phyloP scores from a whole-genome alignment of 306 rosid species.

The Mucuna pruriens region DNA sequence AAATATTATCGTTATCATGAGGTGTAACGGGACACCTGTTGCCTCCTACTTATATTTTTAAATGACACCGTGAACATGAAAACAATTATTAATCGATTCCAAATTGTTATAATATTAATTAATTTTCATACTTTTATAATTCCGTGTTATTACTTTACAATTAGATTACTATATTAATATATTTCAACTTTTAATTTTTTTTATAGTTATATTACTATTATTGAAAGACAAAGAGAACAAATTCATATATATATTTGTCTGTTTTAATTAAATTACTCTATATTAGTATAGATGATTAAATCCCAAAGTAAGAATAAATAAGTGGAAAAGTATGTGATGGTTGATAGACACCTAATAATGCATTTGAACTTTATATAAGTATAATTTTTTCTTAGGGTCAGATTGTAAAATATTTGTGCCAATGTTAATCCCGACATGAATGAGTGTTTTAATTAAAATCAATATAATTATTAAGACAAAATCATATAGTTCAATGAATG shows the following conservation, averaged over 20 bases:
- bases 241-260: not conserved
- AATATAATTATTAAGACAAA: not conserved
- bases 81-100: no score
- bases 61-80: no score
- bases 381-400: not conserved
- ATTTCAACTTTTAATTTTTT: no score
- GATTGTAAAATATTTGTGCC: not conserved
- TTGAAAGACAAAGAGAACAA: not conserved
- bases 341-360: not conserved
- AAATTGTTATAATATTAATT: no score
- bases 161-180: no score
- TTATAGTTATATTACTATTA: not conserved
- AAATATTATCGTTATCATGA: constrained; percentile 43
- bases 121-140: no score
- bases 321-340: not conserved
- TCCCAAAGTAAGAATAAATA: not conserved
- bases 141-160: no score
- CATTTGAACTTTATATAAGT: not conserved
- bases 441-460: not conserved
- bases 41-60: constrained; percentile 13
- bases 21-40: constrained; percentile 54
- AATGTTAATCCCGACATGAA: not conserved
- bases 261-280: not conserved
- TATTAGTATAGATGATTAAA: not conserved
- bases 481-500: not conserved